Base-by-base conservation (phyloP, 495 filamentous ascomycete species). In the Geoglossum glabrum region DNA sequence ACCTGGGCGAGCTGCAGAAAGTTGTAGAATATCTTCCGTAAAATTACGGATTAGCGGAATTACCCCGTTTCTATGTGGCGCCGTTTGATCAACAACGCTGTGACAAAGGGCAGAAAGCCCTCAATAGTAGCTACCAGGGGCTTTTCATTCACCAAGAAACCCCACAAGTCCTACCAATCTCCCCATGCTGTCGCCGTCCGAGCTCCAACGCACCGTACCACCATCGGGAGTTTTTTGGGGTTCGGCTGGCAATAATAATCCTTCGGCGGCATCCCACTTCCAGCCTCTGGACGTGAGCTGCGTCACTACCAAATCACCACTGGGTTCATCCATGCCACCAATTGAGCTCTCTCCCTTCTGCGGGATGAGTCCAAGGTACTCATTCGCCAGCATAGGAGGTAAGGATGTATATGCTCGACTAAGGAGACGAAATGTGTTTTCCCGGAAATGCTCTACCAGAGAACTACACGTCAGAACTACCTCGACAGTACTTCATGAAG, bases 341-440 rank as follows among this genome's bases (percentile, higher is more conserved):
- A 13, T 17, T 19, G 17, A 52, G 28, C 5, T 13, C 4, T 30
- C 49, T 19, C 17, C 49, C 19, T 2, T 27, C 28, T 11, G 49
- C 6, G 56, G 56, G 7, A 27, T 49, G 23, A 58, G 56, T 28
- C 56, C 56, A 0, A 58, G 56, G n/a, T 58, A 58, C 17, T 3
- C 26, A 26, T 45, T 49, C 1, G 43, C 56, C 7, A 58, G 34
- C 13, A 9, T 46, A 19, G 43, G 38, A 43, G 36, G 21, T n/a
- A 58, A 43, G 10, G 56, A 43, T 23, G 56, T 58, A 26, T 58
- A 58, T 45, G 43, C 56, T 46, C 56, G 34, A 27, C 56, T 52
- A 19, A 58, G 56, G n/a, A 58, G 56, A 21, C 52, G 19, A 26
- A 58, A 52, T 7, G 36, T 51, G 9, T 36, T 46, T 30, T 15